A percentile compares a stretch with the other conserved stretches of the same genome.
These are phyloP conservation scores for Dissophora globulifera DNA, from an alignment of 192 early-diverging fungal species.

Conservation along the genomic window DNA sequence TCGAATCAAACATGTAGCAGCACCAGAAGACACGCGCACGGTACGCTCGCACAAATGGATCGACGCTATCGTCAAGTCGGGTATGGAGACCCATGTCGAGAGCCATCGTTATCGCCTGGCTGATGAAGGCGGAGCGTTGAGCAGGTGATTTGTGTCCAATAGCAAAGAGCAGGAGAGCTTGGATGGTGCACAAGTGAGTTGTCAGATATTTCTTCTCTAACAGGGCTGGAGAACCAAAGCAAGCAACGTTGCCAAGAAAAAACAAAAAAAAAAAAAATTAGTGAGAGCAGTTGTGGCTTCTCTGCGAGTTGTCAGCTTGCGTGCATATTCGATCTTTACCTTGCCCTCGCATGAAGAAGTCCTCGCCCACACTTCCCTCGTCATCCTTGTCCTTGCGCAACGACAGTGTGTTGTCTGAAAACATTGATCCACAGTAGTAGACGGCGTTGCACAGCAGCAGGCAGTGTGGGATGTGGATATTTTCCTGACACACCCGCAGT, in stretches of 20 bases:
- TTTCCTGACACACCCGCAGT: constrained; percentile 42
- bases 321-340: constrained; percentile 5
- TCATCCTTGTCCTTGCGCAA: constrained; percentile 37
- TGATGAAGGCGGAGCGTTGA: constrained; percentile 43
- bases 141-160: constrained; percentile 52
- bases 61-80: constrained; percentile 16
- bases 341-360: constrained; percentile 44
- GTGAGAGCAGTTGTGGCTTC: too few species aligned
- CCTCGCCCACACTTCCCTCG: constrained; percentile 44
- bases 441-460: constrained; percentile 48
- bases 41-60: constrained; percentile 30
- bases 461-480: constrained; percentile 48
- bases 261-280: neutral
- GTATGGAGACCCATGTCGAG: constrained; percentile 47
- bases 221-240: constrained; percentile 5
- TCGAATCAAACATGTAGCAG: constrained; percentile 46
- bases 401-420: constrained; percentile 4
- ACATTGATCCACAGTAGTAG: constrained; percentile 42
- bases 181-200: constrained; percentile 43
- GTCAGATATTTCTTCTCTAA: constrained; percentile 52
- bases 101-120: constrained; percentile 50
- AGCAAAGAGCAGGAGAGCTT: constrained; percentile 42
- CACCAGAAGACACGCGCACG: constrained; percentile 48
- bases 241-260: neutral
- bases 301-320: too few species aligned